A percentile compares a stretch with the other conserved stretches of the same genome.
These are phyloP conservation scores for Didymella keratinophila DNA, from an alignment of 2,329 filamentous ascomycete species.

Conservation along the genomic window DNA sequence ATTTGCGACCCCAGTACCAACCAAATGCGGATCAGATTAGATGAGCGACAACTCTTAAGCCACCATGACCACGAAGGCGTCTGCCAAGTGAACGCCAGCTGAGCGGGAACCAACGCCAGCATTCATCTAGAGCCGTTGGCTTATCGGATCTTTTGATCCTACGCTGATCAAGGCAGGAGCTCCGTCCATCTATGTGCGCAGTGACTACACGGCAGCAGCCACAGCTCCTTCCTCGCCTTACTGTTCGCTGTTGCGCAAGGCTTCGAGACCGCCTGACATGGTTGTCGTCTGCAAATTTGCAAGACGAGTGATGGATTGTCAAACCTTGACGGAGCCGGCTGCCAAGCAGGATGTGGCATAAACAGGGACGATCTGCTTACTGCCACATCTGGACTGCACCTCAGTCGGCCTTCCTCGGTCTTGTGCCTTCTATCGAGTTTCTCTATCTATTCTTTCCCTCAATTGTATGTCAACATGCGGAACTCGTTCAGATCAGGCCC, in stretches of 20 bases:
- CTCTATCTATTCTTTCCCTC: neutral
- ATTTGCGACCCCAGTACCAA: neutral
- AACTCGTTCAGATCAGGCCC: slow-evolving; percentile 11
- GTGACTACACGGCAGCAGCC: slow-evolving; percentile 6
- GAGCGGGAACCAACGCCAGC: slow-evolving; percentile 7
- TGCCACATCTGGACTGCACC: neutral
- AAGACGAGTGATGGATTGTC: neutral
- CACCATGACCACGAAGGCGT: slow-evolving; percentile 1
- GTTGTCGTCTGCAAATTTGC: slow-evolving; percentile 8
- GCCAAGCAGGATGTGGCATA: slow-evolving; percentile 9
- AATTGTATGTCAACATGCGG: slow-evolving; percentile 2
- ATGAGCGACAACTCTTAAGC: slow-evolving; percentile 2
- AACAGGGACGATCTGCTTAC: neutral
- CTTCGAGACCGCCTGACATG: slow-evolving; percentile 2
- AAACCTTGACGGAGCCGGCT: slow-evolving; percentile 2
- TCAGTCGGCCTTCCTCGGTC: neutral
- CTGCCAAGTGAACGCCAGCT: slow-evolving; percentile 16
- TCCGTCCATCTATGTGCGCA: slow-evolving; percentile 2
- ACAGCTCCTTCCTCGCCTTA: slow-evolving; percentile 1
- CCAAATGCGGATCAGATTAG: slow-evolving; percentile 13
- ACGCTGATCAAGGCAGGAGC: slow-evolving; percentile 13
- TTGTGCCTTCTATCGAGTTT: neutral
- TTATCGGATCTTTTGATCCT: slow-evolving; percentile 13
- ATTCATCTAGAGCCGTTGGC: slow-evolving; percentile 1
- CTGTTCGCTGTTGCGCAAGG: slow-evolving; percentile 9